Evolutionary conservation across 441 rosid species (phyloP).

Genomic region (Cnidoscolus chayamansa): DNA sequence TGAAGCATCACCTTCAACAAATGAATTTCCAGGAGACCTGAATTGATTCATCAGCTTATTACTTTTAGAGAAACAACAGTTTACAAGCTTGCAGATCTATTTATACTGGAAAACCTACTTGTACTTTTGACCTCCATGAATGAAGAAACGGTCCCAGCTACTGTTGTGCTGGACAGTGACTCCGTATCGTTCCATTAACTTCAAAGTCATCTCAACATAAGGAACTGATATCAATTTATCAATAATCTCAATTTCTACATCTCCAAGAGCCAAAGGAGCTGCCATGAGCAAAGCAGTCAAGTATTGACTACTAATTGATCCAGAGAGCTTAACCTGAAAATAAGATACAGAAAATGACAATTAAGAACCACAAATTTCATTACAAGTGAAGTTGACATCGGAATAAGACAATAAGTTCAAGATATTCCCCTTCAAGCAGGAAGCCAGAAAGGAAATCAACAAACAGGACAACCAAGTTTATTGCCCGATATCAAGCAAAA

Average conservation of each 20-base stretch:
- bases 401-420: background rate
- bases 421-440: background rate
- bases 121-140: conserved; percentile 87
- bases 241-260: conserved; percentile 84
- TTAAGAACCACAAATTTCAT: conserved; percentile 5
- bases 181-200: conserved; percentile 88
- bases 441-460: background rate
- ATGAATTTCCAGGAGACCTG: conserved; percentile 92
- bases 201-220: conserved; percentile 93
- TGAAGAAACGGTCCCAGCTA: conserved; percentile 82
- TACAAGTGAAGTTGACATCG: background rate
- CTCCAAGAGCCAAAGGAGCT: conserved; percentile 88
- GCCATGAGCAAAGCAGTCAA: conserved; percentile 96
- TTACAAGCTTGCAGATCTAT: conserved; percentile 15
- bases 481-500: background rate
- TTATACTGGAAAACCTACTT: conserved; percentile 42
- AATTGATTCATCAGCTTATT: conserved; percentile 21
- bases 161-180: conserved; percentile 63
- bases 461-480: background rate
- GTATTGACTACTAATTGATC: conserved; percentile 91
- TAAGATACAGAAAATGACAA: conserved; percentile 15
- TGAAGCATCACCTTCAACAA: conserved; percentile 97
- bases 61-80: conserved; percentile 10
- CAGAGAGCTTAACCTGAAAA: conserved; percentile 88
- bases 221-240: conserved; percentile 89